Evolutionary conservation across 2,329 filamentous ascomycete species (phyloP).

Genomic region (Pseudocercospora pini-densiflorae): DNA sequence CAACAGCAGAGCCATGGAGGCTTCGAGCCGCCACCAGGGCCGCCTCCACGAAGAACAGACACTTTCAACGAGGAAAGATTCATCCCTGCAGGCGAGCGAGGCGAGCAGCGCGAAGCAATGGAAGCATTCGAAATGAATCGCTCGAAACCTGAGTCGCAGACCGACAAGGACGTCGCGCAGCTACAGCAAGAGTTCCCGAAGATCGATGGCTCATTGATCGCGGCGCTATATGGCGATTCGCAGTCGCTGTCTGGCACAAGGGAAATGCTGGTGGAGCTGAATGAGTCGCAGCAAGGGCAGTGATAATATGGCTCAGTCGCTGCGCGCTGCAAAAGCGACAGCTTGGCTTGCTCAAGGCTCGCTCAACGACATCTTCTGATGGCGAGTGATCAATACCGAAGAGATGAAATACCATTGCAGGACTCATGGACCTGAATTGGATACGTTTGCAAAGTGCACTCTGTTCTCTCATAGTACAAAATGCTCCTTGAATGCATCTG

Average conservation of each 20-base stretch:
- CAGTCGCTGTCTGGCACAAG: slow-evolving; percentile 48
- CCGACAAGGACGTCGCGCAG: slow-evolving; percentile 48
- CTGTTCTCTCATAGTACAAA: background rate
- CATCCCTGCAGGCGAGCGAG: slow-evolving; percentile 45
- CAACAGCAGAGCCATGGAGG: background rate
- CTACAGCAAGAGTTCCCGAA: slow-evolving; percentile 49
- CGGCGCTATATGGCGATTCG: slow-evolving; percentile 51
- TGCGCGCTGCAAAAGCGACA: background rate
- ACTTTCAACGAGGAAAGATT: slow-evolving; percentile 43
- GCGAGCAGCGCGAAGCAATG: slow-evolving; percentile 44
- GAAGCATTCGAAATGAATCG: slow-evolving; percentile 53
- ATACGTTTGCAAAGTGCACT: background rate
- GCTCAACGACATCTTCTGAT: background rate
- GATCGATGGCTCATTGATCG: slow-evolving; percentile 51
- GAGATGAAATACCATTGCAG: background rate
- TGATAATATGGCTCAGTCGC: background rate
- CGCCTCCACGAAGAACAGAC: slow-evolving; percentile 27
- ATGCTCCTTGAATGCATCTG: background rate
- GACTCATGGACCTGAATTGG: background rate
- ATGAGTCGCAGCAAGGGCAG: slow-evolving; percentile 6
- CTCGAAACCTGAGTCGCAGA: slow-evolving; percentile 40
- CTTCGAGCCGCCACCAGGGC: slow-evolving; percentile 23
- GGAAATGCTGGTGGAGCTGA: slow-evolving; percentile 50
- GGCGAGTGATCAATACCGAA: background rate
- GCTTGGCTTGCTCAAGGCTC: background rate